A percentile compares a stretch with the other conserved stretches of the same genome.
Conservation (phyloP, 192 early-diverging fungal genomes). For the Coemansia sp. region DNA sequence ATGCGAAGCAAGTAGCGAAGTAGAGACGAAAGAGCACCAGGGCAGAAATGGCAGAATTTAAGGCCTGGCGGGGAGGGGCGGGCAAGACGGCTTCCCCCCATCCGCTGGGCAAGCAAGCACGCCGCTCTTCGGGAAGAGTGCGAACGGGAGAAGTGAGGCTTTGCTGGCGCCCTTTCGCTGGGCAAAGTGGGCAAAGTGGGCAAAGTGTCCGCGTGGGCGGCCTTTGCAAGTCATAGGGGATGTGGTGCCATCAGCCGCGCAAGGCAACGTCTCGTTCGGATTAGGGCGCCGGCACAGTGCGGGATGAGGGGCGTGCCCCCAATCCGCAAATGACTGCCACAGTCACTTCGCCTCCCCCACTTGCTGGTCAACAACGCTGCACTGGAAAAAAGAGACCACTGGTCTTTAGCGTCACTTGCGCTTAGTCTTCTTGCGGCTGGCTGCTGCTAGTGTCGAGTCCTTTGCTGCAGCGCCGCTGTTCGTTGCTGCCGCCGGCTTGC, state of each 20-base stretch:
- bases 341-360: neutral
- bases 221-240: neutral
- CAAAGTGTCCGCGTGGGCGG: neutral
- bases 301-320: slow-evolving; percentile 1
- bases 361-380: neutral
- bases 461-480: slow-evolving; percentile 8
- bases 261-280: neutral
- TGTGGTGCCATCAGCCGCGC: neutral
- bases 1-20: slow-evolving; percentile 2
- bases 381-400: neutral
- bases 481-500: slow-evolving; percentile 1
- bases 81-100: neutral
- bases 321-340: slow-evolving; percentile 2
- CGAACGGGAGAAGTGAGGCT: neutral
- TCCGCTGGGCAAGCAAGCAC: neutral
- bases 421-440: slow-evolving; percentile 21
- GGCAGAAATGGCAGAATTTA: slow-evolving; percentile 8
- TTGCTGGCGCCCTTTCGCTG: neutral
- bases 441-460: slow-evolving; percentile 3
- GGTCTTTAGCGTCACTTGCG: slow-evolving; percentile 9
- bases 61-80: neutral
- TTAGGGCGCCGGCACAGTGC: neutral
- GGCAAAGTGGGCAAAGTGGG: neutral
- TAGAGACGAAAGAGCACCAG: neutral
- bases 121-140: slow-evolving; percentile 1